These are phyloP conservation scores for Casuarina equisetifolia DNA, from an alignment of 306 rosid genomes.

Conservation along the genomic window DNA sequence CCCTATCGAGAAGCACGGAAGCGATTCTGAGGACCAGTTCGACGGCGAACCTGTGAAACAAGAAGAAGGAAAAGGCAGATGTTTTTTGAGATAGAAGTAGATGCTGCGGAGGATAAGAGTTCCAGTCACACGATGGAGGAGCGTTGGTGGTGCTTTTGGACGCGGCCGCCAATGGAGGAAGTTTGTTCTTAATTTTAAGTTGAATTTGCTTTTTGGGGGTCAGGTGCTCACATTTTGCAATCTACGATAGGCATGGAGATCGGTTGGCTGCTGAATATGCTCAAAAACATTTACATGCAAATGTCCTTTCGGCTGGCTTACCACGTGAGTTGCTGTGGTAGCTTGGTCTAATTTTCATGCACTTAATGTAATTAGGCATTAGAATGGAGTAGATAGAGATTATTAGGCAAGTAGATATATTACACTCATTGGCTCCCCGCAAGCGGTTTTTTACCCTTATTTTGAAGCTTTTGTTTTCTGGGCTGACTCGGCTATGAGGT, in stretches of 20 bases:
- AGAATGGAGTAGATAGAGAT: constrained; percentile 6
- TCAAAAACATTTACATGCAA: constrained; percentile 70
- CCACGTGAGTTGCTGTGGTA: constrained; percentile 99
- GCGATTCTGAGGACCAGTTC: constrained; percentile 17
- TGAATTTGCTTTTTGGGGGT: not conserved
- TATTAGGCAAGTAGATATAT: not conserved
- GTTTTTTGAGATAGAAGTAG: constrained; percentile 63
- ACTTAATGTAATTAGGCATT: constrained; percentile 28
- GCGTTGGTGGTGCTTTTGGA: constrained; percentile 70
- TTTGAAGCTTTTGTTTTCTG: too few species aligned
- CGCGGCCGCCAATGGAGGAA: constrained; percentile 43
- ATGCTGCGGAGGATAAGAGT: constrained; percentile 82
- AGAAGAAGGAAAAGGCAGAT: constrained; percentile 26
- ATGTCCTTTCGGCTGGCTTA: constrained; percentile 84
- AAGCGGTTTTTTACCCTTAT: not conserved
- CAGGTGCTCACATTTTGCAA: constrained; percentile 84
- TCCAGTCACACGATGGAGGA: constrained; percentile 86
- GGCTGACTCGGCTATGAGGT: too few species aligned
- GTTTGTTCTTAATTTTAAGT: not conserved
- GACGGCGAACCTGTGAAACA: constrained; percentile 21
- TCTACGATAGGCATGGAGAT: constrained; percentile 93
- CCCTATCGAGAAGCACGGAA: constrained; percentile 40
- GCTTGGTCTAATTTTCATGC: constrained; percentile 61
- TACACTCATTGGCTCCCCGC: not conserved
- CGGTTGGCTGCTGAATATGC: constrained; percentile 86